Evolutionary conservation across 2,329 filamentous ascomycete genomes (phyloP), one percentile per base, ranked within the genome.

Genomic region (Nothophoma quercina): DNA sequence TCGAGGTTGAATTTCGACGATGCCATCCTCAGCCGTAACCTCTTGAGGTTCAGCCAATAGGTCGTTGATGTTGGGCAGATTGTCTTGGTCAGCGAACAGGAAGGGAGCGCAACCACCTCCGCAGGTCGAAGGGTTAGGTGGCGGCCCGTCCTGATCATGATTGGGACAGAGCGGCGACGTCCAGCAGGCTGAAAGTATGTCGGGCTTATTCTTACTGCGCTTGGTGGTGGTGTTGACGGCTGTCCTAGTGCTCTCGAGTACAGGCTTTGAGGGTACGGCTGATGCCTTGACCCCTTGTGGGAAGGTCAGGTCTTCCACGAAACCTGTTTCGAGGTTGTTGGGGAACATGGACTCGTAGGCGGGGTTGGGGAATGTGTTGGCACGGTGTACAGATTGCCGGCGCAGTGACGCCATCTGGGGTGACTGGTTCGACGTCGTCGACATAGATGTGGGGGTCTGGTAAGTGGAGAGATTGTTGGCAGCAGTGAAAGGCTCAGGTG

Each of bases 101-200:
- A 75, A 76, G 0, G 74, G 74, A 2, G 73, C 74, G 51, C 74
- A 77, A 18, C 67, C 73, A 16, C 71, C 73, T 29, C 72, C 73
- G 41, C 74, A 77, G 9, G 59, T 74, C n/a, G 74, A 73, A 13
- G 73, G 73, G 34, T 76, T 73, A 3, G 74, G 74, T 16, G 71
- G 71, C 8, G 70, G 63, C 4, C 69, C 72, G 26, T 73, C 69
- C 35, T 73, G 67, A 22, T 67, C 68, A 54, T 75, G 69, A 23
- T 76, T 75, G 12, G 74, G 74, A 48, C 74, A 77, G 4, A 77
- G 56, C 10, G 74, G 74, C 28, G 73, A 76, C 6, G 72, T 75
- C 74, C 74, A 77, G 56, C 74, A 77, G 13, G 73, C 72, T 21
- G 74, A 74, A 7, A 75, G 53, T 21, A 71, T 68, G 44, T 77